These are phyloP conservation scores for Taphrina communis DNA, from an alignment of 1,139 yeast genomes.

Conservation along the genomic window DNA sequence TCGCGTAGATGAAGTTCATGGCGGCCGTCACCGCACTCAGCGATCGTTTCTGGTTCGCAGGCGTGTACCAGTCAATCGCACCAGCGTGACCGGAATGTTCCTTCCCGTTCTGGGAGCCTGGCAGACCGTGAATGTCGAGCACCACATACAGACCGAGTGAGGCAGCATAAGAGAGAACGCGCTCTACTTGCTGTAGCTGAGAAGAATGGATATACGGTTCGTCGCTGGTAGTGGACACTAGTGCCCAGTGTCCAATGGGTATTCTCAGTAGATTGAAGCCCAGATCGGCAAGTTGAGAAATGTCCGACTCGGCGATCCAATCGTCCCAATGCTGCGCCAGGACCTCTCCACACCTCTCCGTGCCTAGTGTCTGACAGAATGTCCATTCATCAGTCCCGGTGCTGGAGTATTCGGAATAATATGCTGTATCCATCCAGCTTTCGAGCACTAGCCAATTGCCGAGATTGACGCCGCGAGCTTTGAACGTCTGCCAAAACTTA, in stretches of 20 bases:
- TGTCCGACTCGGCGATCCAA: conserved; percentile 76
- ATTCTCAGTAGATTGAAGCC: conserved; percentile 86
- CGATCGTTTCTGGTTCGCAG: conserved; percentile 21
- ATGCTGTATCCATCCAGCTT: conserved; percentile 80
- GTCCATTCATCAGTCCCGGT: conserved; percentile 52
- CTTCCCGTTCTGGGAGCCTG: conserved; percentile 93
- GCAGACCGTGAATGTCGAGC: conserved; percentile 88
- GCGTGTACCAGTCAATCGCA: conserved; percentile 58
- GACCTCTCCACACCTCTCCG: conserved; percentile 51
- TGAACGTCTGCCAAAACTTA: conserved; percentile 33
- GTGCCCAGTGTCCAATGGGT: conserved; percentile 95
- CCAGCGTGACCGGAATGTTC: conserved; percentile 88
- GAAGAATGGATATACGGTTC: conserved; percentile 82
- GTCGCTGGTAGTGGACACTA: conserved; percentile 57
- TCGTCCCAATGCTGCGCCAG: conserved; percentile 73
- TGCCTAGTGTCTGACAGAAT: conserved; percentile 61
- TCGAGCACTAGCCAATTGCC: conserved; percentile 94
- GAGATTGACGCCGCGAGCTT: conserved; percentile 70
- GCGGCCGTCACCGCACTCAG: conserved; percentile 32
- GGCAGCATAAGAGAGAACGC: conserved; percentile 76
- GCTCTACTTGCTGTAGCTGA: conserved; percentile 70
- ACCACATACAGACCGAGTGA: conserved; percentile 71
- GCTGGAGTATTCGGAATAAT: conserved; percentile 60
- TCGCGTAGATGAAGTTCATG: conserved; percentile 26
- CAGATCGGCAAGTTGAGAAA: conserved; percentile 63